These are phyloP conservation scores for Pleurotus eryngii DNA, from an alignment of 768 basidiomycete genomes.

Conservation along the genomic window DNA sequence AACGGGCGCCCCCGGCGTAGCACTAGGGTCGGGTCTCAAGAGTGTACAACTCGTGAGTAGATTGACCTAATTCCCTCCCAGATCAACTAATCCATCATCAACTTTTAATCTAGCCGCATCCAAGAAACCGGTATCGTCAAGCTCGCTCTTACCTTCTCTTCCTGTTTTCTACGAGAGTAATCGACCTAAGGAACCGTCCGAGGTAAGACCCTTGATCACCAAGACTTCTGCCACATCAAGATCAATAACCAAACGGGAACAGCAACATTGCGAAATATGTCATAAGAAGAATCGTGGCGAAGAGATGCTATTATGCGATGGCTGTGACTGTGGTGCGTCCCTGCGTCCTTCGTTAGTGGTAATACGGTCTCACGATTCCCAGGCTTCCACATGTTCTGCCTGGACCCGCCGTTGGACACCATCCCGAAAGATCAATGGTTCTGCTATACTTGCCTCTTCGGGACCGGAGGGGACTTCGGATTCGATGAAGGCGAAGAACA, in stretches of 20 bases:
- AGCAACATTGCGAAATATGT: conserved; percentile 94
- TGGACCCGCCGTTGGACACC: conserved; percentile 80
- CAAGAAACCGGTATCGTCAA: conserved; percentile 29
- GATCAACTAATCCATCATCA: conserved; percentile 10
- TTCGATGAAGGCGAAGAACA: conserved; percentile 99
- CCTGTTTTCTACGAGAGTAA: conserved; percentile 48
- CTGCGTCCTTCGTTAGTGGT: conserved; percentile 4
- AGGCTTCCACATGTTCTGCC: conserved; percentile 98
- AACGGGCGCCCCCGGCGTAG: conserved; percentile 53
- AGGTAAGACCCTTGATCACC: conserved; percentile 40
- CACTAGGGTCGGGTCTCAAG: conserved; percentile 48
- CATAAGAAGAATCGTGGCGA: conserved; percentile 83
- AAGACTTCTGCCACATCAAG: conserved; percentile 19
- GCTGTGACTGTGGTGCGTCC: conserved; percentile 70
- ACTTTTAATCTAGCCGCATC: conserved; percentile 25
- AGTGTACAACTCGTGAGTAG: conserved; percentile 39
- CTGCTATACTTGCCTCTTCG: conserved; percentile 87
- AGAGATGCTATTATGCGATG: conserved; percentile 90
- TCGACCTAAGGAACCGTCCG: conserved; percentile 45
- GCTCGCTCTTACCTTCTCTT: conserved; percentile 25
- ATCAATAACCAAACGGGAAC: conserved; percentile 20
- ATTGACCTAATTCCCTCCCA: conserved; percentile 1
- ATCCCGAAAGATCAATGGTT: conserved; percentile 97
- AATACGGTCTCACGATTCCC: conserved; percentile 3
- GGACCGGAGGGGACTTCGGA: conserved; percentile 93